Percentiles rank a stretch among this genome's conserved stretches.
phyloP scores from a whole-genome alignment of 169 alveolate genomes.

The Plasmodium ovale region DNA sequence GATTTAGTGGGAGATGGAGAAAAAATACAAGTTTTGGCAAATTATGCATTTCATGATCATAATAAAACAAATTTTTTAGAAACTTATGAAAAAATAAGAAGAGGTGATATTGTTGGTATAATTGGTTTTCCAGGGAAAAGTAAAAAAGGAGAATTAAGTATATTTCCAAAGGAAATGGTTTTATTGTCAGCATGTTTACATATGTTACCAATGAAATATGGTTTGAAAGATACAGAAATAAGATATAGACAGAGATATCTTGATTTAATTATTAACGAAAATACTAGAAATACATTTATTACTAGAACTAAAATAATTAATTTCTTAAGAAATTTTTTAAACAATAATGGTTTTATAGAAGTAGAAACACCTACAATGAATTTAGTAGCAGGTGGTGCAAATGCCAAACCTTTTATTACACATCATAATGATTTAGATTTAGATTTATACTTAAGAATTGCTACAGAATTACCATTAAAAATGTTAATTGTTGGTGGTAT shows the following conservation, averaged over 20 bases:
- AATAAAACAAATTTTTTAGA: slow-evolving; percentile 84
- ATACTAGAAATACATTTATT: slow-evolving; percentile 91
- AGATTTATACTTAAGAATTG: slow-evolving; percentile 97
- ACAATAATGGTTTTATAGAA: slow-evolving; percentile 95
- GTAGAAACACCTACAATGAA: slow-evolving; percentile 99
- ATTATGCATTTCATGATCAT: slow-evolving; percentile 85
- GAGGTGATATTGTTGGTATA: slow-evolving; percentile 83
- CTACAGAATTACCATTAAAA: slow-evolving; percentile 99
- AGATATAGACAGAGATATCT: slow-evolving; percentile 97
- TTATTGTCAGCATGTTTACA: slow-evolving; percentile 96
- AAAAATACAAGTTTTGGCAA: slow-evolving; percentile 92
- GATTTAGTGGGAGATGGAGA: slow-evolving; percentile 93
- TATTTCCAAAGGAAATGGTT: slow-evolving; percentile 91
- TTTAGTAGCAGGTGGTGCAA: slow-evolving; percentile 96
- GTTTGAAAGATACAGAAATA: slow-evolving; percentile 95
- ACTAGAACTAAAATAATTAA: slow-evolving; percentile 90
- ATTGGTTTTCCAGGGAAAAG: slow-evolving; percentile 92
- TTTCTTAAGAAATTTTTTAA: slow-evolving; percentile 90
- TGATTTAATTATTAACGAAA: slow-evolving; percentile 95
- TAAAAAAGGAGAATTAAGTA: slow-evolving; percentile 96
- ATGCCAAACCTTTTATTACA: slow-evolving; percentile 99
- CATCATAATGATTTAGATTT: slow-evolving; percentile 97
- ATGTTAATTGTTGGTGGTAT: slow-evolving; percentile 98
- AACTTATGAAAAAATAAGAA: slow-evolving; percentile 70
- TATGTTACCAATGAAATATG: slow-evolving; percentile 96